Conservation (phyloP, 805 yeast species). For the Wilhelminamyces savonicus region DNA sequence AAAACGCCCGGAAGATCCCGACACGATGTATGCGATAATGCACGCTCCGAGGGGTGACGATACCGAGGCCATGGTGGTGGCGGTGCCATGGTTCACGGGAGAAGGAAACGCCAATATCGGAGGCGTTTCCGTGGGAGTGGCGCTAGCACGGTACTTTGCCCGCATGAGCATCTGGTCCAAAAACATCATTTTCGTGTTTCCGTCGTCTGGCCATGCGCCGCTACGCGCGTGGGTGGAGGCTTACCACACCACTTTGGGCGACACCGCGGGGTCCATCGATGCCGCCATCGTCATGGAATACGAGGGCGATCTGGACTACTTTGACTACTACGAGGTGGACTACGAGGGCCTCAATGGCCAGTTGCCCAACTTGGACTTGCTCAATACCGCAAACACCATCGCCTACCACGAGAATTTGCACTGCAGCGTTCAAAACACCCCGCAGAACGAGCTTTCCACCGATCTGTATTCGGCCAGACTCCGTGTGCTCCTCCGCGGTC, state of each 20-base stretch:
- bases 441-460: slow-evolving; percentile 38
- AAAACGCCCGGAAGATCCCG: slow-evolving; percentile 43
- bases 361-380: slow-evolving; percentile 84
- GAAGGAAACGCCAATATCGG: slow-evolving; percentile 67
- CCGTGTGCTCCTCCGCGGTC: slow-evolving; percentile 54
- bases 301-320: slow-evolving; percentile 57
- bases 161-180: slow-evolving; percentile 94
- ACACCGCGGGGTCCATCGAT: slow-evolving; percentile 91
- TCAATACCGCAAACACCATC: slow-evolving; percentile 74
- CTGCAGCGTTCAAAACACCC: slow-evolving; percentile 58
- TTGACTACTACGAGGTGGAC: slow-evolving; percentile 65
- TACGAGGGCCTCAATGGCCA: slow-evolving; percentile 95
- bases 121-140: slow-evolving; percentile 67
- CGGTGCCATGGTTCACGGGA: slow-evolving; percentile 78
- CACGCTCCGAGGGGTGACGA: slow-evolving; percentile 96
- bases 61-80: slow-evolving; percentile 88
- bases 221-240: slow-evolving; percentile 90
- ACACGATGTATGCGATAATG: slow-evolving; percentile 65
- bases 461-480: slow-evolving; percentile 52
- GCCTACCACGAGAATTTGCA: slow-evolving; percentile 71
- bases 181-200: slow-evolving; percentile 80
- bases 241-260: slow-evolving; percentile 76
- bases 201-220: slow-evolving; percentile 62
- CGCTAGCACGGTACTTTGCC: slow-evolving; percentile 73
- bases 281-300: slow-evolving; percentile 84